phyloP scores from a whole-genome alignment of 495 filamentous ascomycete genomes.

The Mytilinidion resinicola region DNA sequence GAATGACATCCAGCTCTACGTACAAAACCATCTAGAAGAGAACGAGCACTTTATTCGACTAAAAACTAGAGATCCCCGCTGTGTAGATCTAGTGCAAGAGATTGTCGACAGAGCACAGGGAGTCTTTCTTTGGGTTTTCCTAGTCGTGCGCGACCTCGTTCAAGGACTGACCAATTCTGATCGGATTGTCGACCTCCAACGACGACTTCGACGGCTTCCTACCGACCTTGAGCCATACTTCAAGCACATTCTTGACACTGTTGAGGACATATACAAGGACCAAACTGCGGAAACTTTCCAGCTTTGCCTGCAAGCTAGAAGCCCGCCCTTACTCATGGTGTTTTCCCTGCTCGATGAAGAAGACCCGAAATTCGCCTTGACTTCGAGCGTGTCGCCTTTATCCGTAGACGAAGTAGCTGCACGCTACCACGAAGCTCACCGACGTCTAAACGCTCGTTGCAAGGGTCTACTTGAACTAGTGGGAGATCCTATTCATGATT shows the following conservation, averaged over 20 bases:
- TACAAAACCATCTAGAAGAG: slow-evolving; percentile 1
- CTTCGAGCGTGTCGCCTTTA: not conserved
- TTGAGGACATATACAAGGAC: slow-evolving; percentile 4
- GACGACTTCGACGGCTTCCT: slow-evolving; percentile 12
- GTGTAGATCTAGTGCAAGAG: slow-evolving; percentile 12
- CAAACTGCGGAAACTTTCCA: slow-evolving; percentile 10
- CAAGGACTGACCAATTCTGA: slow-evolving; percentile 21
- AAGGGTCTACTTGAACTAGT: slow-evolving; percentile 10
- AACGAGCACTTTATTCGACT: not conserved
- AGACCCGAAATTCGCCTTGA: not conserved
- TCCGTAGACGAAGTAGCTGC: not conserved
- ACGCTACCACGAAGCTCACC: not conserved
- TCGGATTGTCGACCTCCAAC: slow-evolving; percentile 9
- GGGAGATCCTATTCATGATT: not conserved
- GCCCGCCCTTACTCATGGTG: not conserved
- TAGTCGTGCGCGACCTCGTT: slow-evolving; percentile 25
- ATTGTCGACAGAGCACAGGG: slow-evolving; percentile 25
- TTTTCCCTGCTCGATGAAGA: slow-evolving; percentile 16
- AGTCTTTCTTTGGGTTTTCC: slow-evolving; percentile 32
- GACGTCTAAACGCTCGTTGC: slow-evolving; percentile 10
- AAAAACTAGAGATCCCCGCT: not conserved
- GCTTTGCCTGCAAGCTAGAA: not conserved
- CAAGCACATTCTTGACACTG: slow-evolving; percentile 9
- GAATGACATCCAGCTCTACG: slow-evolving; percentile 11
- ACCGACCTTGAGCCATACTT: slow-evolving; percentile 18